Conservation (phyloP, 1,284 basidiomycete genomes). For the Cyathus olla region DNA sequence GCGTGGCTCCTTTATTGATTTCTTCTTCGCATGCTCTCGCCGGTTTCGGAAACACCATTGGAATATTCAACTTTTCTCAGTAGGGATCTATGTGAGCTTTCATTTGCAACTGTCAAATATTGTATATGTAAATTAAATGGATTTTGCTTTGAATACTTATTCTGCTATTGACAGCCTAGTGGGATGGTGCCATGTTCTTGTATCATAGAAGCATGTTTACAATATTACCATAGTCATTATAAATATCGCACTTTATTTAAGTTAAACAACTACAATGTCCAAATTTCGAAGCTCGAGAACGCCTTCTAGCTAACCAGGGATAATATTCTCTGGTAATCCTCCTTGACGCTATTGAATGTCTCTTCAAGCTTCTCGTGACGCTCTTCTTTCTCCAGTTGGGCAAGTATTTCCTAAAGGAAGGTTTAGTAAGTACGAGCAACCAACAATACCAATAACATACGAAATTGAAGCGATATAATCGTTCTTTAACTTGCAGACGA, state of each 20-base stretch:
- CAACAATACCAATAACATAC: constrained; percentile 57
- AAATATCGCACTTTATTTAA: too few species aligned
- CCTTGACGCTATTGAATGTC: constrained; percentile 89
- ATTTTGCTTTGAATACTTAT: background rate
- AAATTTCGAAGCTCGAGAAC: too few species aligned
- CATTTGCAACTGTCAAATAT: background rate
- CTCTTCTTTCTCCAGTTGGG: constrained; percentile 88
- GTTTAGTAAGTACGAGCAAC: background rate
- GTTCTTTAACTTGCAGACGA: constrained; percentile 91
- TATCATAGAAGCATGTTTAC: too few species aligned
- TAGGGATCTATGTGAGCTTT: background rate
- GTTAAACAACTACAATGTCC: too few species aligned
- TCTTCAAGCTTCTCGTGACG: constrained; percentile 91
- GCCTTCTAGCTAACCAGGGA: constrained; percentile 54
- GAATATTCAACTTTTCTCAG: constrained; percentile 63
- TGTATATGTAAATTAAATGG: background rate
- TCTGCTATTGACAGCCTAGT: too few species aligned
- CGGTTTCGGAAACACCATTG: constrained; percentile 86
- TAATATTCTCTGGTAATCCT: constrained; percentile 90
- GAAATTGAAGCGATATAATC: constrained; percentile 95
- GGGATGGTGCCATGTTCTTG: too few species aligned
- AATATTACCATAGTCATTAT: too few species aligned
- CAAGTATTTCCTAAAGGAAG: constrained; percentile 79
- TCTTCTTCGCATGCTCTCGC: constrained; percentile 65
- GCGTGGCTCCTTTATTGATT: constrained; percentile 71